Percentiles rank a stretch among this genome's conserved stretches.
phyloP scores from a whole-genome alignment of 495 filamentous ascomycete genomes.

The Daldinia childiae region DNA sequence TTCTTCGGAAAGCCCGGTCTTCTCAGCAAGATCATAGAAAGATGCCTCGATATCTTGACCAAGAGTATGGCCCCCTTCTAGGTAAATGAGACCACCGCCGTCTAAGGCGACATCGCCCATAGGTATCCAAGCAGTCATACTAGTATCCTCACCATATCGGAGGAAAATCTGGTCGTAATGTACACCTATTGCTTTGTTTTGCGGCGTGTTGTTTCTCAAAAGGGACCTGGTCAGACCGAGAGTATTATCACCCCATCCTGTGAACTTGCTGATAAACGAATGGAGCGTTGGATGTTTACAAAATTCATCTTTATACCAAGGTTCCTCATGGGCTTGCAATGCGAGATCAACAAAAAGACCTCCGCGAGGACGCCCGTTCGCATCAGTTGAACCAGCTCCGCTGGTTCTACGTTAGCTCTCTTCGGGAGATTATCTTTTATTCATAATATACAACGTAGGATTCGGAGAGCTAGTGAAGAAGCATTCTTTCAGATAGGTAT shows the following conservation, averaged over 20 bases:
- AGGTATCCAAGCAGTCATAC: slow-evolving; percentile 71
- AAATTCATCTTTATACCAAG: slow-evolving; percentile 67
- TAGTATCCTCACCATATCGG: slow-evolving; percentile 64
- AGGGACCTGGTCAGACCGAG: slow-evolving; percentile 55
- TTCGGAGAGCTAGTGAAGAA: background rate
- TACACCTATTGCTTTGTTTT: slow-evolving; percentile 66
- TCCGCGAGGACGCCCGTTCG: slow-evolving; percentile 60
- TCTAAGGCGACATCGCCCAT: slow-evolving; percentile 34
- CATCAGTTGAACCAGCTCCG: slow-evolving; percentile 29
- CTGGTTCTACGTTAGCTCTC: background rate
- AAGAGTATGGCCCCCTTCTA: background rate
- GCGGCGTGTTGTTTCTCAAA: slow-evolving; percentile 68
- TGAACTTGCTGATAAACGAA: slow-evolving; percentile 62
- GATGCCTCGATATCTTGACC: background rate
- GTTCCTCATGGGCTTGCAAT: slow-evolving; percentile 64
- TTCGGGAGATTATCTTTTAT: background rate
- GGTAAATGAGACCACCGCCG: background rate
- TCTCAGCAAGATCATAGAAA: background rate
- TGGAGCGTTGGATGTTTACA: slow-evolving; percentile 63
- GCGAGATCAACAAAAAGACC: slow-evolving; percentile 64
- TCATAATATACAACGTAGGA: background rate
- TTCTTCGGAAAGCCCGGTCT: background rate
- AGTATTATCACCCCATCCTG: slow-evolving; percentile 64
- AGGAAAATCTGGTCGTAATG: slow-evolving; percentile 76
- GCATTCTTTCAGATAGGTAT: background rate